Conservation (phyloP, 345 rosid species). For the Linum tenue region DNA sequence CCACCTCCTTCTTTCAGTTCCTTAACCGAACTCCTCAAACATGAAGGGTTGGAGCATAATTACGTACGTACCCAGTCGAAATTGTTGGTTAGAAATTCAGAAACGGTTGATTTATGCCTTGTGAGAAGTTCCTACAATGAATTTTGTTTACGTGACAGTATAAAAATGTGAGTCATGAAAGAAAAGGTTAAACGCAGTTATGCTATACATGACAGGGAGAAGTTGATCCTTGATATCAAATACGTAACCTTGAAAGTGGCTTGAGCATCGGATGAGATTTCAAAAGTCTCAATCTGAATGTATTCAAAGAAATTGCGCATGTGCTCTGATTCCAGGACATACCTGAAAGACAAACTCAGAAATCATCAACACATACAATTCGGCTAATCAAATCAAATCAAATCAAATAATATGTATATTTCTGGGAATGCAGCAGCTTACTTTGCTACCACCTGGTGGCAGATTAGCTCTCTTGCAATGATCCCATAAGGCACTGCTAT, state of each 20-base stretch:
- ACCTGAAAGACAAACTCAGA: neutral
- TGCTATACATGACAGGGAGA: too few relatives aligned
- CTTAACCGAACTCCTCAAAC: neutral
- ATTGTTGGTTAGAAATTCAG: neutral
- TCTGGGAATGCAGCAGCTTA: neutral
- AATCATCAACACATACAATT: neutral
- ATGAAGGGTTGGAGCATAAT: neutral
- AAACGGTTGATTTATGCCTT: neutral
- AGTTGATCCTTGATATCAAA: too few relatives aligned
- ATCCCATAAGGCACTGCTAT: neutral
- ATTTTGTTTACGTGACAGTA: neutral
- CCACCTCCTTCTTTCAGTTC: too few relatives aligned
- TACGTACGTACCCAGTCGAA: neutral
- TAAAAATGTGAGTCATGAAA: neutral
- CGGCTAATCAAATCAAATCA: too few relatives aligned
- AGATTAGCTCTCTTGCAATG: neutral
- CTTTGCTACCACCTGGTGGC: neutral
- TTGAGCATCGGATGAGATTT: neutral
- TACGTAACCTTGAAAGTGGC: neutral
- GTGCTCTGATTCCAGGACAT: neutral
- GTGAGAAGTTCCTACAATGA: neutral
- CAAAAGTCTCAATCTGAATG: neutral
- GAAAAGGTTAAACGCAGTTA: neutral
- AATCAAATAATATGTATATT: too few relatives aligned
- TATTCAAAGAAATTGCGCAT: neutral